Evolutionary conservation across 805 yeast species (phyloP), one percentile per base, ranked within the genome.

Genomic region (Millerozyma acaciae): DNA sequence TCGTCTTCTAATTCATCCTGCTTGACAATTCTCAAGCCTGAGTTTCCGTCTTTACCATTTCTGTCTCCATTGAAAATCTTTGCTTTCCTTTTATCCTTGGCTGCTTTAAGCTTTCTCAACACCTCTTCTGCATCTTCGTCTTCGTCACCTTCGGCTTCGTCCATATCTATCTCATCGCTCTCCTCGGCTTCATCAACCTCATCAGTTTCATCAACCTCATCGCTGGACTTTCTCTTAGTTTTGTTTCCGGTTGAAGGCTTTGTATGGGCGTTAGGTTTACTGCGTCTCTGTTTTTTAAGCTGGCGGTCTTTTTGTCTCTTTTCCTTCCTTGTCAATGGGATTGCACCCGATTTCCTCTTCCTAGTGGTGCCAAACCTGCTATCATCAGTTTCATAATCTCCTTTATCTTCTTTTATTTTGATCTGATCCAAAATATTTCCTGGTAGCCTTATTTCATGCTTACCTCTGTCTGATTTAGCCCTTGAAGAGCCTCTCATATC

Each of bases 401-500:
- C 73, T 16, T 48, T 53, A n/a, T 60, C 68, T 51, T 72, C 61
- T 23, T 53, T 60, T 15, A 41, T 34, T 22, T 57, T 47, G 34
- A 78, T 61, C 51, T 75, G 75, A 41, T 78, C 81, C 28, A 78
- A 49, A 12, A 77, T 50, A 21, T 55, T 45, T 2, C 78, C 80
- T 2, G 84, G 84, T 15, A 78, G 56, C 37, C 76, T 63, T 33
- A 76, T 76, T n/a, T 65, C 72, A 42, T 72, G 76, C 26, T 23
- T 7, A 7, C 6, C 7, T 7, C 26, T 23, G 7, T 10, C 13
- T n/a, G n/a, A n/a, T n/a, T n/a, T n/a, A n/a, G n/a, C n/a, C n/a
- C n/a, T n/a, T n/a, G n/a, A n/a, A n/a, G n/a, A n/a, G n/a, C n/a
- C n/a, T n/a, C n/a, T n/a, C n/a, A n/a, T n/a, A n/a, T n/a, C n/a